These are phyloP conservation scores for Trichosporon coremiiforme DNA, from an alignment of 1,284 basidiomycete species.

Conservation along the genomic window DNA sequence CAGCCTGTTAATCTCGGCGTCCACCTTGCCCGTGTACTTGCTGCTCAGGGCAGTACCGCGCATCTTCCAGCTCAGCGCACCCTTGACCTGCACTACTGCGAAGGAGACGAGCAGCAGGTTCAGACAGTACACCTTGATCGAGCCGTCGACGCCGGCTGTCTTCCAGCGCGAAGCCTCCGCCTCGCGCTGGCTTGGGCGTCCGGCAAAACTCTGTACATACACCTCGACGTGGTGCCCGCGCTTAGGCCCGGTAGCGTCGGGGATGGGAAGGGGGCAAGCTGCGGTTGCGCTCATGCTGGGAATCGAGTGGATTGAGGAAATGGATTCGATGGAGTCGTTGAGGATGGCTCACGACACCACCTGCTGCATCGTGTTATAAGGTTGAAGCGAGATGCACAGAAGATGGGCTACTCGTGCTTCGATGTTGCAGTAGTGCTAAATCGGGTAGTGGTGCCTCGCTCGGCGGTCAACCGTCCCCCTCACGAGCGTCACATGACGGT, in stretches of 20 bases:
- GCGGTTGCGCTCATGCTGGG: not conserved
- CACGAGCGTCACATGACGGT: not conserved
- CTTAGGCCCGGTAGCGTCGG: not conserved
- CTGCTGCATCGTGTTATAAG: too few species aligned
- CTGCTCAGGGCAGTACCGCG: not conserved
- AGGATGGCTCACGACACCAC: not conserved
- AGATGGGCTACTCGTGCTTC: not conserved
- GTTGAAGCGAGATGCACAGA: too few species aligned
- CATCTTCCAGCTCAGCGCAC: constrained; percentile 1
- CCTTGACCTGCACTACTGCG: not conserved
- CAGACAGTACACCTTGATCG: not conserved
- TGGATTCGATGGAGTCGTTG: not conserved
- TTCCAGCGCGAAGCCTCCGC: not conserved
- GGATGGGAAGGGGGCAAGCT: too few species aligned
- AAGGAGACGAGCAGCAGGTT: not conserved
- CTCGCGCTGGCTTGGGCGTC: not conserved
- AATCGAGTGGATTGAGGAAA: not conserved
- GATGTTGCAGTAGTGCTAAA: not conserved
- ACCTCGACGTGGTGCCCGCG: not conserved
- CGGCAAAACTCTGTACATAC: not conserved
- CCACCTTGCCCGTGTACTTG: not conserved
- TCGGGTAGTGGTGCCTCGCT: not conserved
- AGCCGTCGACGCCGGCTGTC: not conserved
- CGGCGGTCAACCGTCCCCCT: not conserved
- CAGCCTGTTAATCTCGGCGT: not conserved